phyloP scores from a whole-genome alignment of 208 protist genomes.

The Acanthamoeba healyi region DNA sequence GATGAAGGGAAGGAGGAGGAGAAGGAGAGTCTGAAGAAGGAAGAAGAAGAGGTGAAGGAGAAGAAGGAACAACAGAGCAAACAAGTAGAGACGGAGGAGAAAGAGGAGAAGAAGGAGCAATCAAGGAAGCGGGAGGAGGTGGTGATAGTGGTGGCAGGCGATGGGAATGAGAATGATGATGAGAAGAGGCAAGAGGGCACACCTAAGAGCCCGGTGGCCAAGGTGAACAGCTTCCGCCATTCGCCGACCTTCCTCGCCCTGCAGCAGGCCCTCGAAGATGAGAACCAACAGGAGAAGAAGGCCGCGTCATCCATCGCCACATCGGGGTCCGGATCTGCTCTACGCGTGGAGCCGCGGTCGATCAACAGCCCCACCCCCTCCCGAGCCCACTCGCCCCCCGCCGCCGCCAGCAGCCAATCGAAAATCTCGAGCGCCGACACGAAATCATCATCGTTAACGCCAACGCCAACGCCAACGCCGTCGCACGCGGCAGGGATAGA shows the following conservation, averaged over 20 bases:
- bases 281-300: neutral
- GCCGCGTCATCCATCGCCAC: neutral
- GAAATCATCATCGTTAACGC: too few relatives aligned
- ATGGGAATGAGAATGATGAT: neutral
- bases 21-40: neutral
- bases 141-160: too few relatives aligned
- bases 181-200: neutral
- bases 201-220: neutral
- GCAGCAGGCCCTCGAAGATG: neutral
- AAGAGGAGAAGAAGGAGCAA: neutral
- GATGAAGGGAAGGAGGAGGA: neutral
- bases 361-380: too few relatives aligned
- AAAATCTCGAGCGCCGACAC: neutral
- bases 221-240: neutral
- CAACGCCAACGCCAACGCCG: too few relatives aligned
- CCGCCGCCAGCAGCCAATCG: neutral
- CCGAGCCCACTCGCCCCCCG: neutral
- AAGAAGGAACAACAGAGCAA: neutral
- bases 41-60: neutral
- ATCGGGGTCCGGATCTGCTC: neutral
- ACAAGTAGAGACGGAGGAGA: neutral
- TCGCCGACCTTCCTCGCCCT: constrained; percentile 30
- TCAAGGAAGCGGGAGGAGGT: neutral
- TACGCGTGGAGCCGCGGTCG: neutral
- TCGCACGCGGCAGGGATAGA: too few relatives aligned